These are phyloP conservation scores for Aphanocladium album DNA, from an alignment of 2,329 filamentous ascomycete species.

Conservation along the genomic window DNA sequence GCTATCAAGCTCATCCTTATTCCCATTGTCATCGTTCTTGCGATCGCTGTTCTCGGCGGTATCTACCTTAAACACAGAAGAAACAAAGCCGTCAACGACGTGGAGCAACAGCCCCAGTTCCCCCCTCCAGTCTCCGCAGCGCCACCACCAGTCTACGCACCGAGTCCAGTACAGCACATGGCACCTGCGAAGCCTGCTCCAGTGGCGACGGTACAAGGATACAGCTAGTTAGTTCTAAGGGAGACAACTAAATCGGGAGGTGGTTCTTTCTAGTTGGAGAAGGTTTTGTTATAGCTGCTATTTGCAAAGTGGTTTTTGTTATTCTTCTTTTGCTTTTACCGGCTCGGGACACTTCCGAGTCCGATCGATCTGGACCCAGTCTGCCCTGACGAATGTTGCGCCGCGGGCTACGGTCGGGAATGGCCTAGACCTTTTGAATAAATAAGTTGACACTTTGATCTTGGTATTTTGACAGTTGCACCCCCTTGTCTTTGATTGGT, in stretches of 20 bases:
- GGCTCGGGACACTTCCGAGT: not conserved
- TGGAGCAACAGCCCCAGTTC: not conserved
- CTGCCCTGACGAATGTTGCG: not conserved
- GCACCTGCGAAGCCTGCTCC: not conserved
- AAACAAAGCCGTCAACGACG: conserved; percentile 1
- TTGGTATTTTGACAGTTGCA: not conserved
- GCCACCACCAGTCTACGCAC: conserved; percentile 2
- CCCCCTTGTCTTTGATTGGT: not conserved
- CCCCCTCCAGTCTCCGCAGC: not conserved
- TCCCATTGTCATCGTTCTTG: conserved; percentile 1
- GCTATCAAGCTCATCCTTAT: conserved; percentile 10
- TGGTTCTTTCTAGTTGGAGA: not conserved
- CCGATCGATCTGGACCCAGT: not conserved
- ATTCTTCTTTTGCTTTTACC: not conserved
- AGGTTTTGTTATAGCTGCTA: not conserved
- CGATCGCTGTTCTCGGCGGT: not conserved
- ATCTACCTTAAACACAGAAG: not conserved
- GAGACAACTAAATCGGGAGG: not conserved
- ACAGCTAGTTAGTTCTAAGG: not conserved
- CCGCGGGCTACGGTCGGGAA: not conserved
- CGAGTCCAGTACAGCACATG: not conserved
- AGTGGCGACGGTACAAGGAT: not conserved
- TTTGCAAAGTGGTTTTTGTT: not conserved
- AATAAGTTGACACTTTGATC: no score
- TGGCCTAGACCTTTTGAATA: not conserved